phyloP scores from a whole-genome alignment of 495 filamentous ascomycete genomes.

The Stereocaulon alpinum region DNA sequence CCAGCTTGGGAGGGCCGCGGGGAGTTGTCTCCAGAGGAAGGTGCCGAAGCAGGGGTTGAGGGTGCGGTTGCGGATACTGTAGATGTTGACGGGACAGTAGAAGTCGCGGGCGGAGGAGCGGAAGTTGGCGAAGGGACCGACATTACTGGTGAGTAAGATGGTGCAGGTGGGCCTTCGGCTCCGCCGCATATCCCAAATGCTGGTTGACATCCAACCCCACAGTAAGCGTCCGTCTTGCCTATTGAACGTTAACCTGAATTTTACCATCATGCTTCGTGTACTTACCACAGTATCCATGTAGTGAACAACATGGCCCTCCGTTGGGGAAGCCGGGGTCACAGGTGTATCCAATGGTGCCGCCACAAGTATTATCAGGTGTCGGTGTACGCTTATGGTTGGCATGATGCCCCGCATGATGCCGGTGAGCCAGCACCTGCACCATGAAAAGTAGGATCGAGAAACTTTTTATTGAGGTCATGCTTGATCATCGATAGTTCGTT shows the following conservation, averaged over 20 bases:
- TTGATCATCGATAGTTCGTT: no score
- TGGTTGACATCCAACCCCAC: slow-evolving; percentile 41
- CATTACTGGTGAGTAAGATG: not conserved
- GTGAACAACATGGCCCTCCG: slow-evolving; percentile 19
- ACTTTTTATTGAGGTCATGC: no score
- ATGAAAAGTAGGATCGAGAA: not conserved
- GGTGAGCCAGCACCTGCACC: not conserved
- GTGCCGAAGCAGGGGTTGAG: not conserved
- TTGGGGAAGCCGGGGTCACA: slow-evolving; percentile 12
- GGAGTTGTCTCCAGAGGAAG: not conserved
- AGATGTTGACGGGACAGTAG: not conserved
- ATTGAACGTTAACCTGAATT: not conserved
- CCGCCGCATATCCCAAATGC: slow-evolving; percentile 23
- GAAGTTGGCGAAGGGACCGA: not conserved
- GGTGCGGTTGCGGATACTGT: not conserved
- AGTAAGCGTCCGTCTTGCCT: slow-evolving; percentile 38
- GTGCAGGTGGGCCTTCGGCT: not conserved
- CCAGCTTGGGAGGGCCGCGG: not conserved
- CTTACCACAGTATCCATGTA: slow-evolving; percentile 18
- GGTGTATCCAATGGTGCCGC: slow-evolving; percentile 17
- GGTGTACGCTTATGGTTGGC: slow-evolving; percentile 1
- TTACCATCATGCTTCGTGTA: not conserved
- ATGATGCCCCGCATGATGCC: not conserved
- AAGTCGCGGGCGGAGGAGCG: not conserved
- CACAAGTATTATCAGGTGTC: slow-evolving; percentile 21